Evolutionary conservation across 805 yeast genomes (phyloP).

Genomic region (Tetrapisispora pingtungensis): DNA sequence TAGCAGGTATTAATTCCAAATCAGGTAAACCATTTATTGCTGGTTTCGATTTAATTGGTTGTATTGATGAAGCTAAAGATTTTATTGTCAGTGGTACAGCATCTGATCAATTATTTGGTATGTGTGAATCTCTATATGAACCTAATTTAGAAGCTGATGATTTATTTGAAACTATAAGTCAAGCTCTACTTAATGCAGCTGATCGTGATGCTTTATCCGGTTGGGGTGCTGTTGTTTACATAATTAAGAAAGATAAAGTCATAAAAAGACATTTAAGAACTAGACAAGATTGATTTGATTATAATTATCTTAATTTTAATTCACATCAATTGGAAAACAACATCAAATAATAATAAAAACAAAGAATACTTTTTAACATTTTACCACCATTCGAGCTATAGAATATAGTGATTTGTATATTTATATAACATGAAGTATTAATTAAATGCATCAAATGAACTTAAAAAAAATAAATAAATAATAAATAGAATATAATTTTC

Average conservation of each 20-base stretch:
- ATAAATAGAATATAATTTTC: too few species aligned
- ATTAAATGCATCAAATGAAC: not conserved
- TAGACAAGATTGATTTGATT: slow-evolving; percentile 71
- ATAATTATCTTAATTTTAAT: not conserved
- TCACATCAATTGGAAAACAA: not conserved
- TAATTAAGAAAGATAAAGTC: slow-evolving; percentile 86
- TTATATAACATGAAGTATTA: not conserved
- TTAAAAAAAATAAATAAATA: not conserved
- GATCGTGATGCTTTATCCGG: slow-evolving; percentile 97
- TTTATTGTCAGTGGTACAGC: slow-evolving; percentile 96
- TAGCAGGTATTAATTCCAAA: slow-evolving; percentile 85
- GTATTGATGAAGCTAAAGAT: slow-evolving; percentile 90
- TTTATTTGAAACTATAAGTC: slow-evolving; percentile 89
- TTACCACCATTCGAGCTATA: not conserved
- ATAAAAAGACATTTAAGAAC: slow-evolving; percentile 80
- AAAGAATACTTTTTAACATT: not conserved
- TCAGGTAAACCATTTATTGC: slow-evolving; percentile 82
- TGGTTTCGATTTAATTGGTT: slow-evolving; percentile 93
- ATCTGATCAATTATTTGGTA: slow-evolving; percentile 91
- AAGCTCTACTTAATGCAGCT: slow-evolving; percentile 85
- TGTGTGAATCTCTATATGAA: slow-evolving; percentile 95
- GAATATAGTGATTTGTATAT: not conserved
- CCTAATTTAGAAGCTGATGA: slow-evolving; percentile 92
- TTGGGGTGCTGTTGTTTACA: slow-evolving; percentile 95
- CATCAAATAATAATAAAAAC: not conserved